Evolutionary conservation across 2,329 filamentous ascomycete genomes (phyloP).

Genomic region (Fusarium pilosicola): DNA sequence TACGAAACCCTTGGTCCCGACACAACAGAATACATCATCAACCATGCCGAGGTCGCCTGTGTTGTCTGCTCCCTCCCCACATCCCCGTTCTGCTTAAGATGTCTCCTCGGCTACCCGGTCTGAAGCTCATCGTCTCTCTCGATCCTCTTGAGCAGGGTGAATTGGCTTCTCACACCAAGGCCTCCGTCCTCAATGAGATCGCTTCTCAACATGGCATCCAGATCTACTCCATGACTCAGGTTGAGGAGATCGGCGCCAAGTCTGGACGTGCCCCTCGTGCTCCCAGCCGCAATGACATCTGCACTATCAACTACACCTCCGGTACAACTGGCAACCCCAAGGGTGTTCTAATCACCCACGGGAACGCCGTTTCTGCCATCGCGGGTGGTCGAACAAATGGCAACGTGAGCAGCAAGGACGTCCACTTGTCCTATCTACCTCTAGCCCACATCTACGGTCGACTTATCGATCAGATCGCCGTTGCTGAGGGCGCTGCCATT

Average conservation of each 20-base stretch:
- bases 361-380: slow-evolving; percentile 79
- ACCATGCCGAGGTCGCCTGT: slow-evolving; percentile 80
- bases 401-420: slow-evolving; percentile 63
- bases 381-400: slow-evolving; percentile 67
- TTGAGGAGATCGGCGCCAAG: slow-evolving; percentile 81
- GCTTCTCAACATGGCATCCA: slow-evolving; percentile 78
- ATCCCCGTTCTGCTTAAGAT: slow-evolving; percentile 85
- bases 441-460: slow-evolving; percentile 95
- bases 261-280: slow-evolving; percentile 76
- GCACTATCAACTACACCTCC: slow-evolving; percentile 93
- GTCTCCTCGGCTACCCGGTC: slow-evolving; percentile 75
- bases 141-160: slow-evolving; percentile 87
- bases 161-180: slow-evolving; percentile 79
- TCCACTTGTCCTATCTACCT: slow-evolving; percentile 87
- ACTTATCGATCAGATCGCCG: slow-evolving; percentile 78
- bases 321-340: slow-evolving; percentile 87
- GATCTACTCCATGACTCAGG: slow-evolving; percentile 81
- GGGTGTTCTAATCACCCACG: slow-evolving; percentile 84
- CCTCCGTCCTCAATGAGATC: slow-evolving; percentile 77
- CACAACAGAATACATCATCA: slow-evolving; percentile 94
- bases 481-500: slow-evolving; percentile 78
- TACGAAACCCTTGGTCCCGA: slow-evolving; percentile 96
- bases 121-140: slow-evolving; percentile 90
- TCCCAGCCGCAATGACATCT: slow-evolving; percentile 77
- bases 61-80: slow-evolving; percentile 83